Evolutionary conservation across 2,329 filamentous ascomycete species (phyloP).

Genomic region (Sphaerulina vaccinii): DNA sequence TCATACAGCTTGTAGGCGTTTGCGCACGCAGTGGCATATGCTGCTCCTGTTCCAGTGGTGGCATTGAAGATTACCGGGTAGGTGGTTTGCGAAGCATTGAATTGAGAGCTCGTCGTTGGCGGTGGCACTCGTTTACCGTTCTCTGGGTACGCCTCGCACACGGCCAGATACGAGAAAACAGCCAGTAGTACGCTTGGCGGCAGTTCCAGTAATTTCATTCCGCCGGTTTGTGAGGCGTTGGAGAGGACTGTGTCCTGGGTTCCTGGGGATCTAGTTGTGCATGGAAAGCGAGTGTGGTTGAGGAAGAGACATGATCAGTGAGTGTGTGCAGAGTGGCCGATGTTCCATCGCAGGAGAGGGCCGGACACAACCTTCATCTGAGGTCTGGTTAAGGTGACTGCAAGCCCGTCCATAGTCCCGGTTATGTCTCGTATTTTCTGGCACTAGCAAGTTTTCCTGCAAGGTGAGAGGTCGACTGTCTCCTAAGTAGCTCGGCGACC

Average conservation of each 20-base stretch:
- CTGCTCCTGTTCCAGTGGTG: conserved; percentile 7
- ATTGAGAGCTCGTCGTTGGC: not conserved
- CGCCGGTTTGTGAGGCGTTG: not conserved
- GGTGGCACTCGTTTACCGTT: not conserved
- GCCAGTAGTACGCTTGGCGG: conserved; percentile 20
- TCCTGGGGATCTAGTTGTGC: not conserved
- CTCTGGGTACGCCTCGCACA: not conserved
- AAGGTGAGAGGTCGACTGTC: not conserved
- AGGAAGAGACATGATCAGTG: conserved; percentile 1
- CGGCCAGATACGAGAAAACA: conserved; percentile 14
- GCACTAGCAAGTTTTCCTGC: conserved; percentile 2
- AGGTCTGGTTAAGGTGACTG: conserved; percentile 4
- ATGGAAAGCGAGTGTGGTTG: conserved; percentile 1
- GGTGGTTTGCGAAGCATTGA: not conserved
- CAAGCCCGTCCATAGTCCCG: conserved; percentile 1
- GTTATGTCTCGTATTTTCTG: conserved; percentile 11
- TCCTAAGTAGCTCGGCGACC: too few relatives aligned
- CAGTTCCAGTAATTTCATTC: conserved; percentile 17
- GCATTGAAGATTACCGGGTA: conserved; percentile 2
- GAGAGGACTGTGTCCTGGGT: not conserved
- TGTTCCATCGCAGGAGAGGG: not conserved
- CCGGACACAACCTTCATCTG: not conserved
- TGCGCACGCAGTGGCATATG: conserved; percentile 14
- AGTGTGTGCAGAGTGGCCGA: not conserved
- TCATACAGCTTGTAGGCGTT: conserved; percentile 9